Conservation (phyloP, 192 early-diverging fungal species). For the Linnemannia hyalina region DNA sequence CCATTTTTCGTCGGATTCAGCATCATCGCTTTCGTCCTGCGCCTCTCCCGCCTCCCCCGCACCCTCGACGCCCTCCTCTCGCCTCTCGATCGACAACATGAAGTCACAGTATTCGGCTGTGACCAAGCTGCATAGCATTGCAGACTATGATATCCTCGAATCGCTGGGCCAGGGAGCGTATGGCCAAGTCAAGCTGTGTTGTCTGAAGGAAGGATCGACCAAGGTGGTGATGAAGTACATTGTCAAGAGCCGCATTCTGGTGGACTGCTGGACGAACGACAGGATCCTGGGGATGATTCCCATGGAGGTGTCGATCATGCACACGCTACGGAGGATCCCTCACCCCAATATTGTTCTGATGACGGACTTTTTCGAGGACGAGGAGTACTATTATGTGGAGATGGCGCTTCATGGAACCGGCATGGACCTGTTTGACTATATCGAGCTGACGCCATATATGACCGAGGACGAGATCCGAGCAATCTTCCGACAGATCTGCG, state of each 20-base stretch:
- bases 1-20: constrained; percentile 35
- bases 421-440: constrained; percentile 79
- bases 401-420: constrained; percentile 71
- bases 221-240: constrained; percentile 80
- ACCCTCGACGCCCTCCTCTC: constrained; percentile 37
- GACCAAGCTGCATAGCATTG: constrained; percentile 57
- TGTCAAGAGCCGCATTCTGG: constrained; percentile 75
- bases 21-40: constrained; percentile 27
- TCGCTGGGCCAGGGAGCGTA: constrained; percentile 80
- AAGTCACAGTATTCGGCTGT: constrained; percentile 62
- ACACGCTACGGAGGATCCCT: constrained; percentile 67
- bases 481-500: constrained; percentile 71
- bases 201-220: constrained; percentile 58
- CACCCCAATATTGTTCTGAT: constrained; percentile 68
- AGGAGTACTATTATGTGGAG: constrained; percentile 77
- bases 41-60: constrained; percentile 23
- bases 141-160: constrained; percentile 72
- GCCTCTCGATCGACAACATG: constrained; percentile 39
- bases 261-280: constrained; percentile 78
- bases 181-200: constrained; percentile 75
- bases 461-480: constrained; percentile 64
- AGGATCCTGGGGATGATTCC: constrained; percentile 76
- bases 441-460: constrained; percentile 72
- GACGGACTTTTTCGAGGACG: constrained; percentile 83
- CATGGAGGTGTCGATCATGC: constrained; percentile 82